Evolutionary conservation across 129 eudicot genomes (phyloP).

Genomic region (Apium graveolens): DNA sequence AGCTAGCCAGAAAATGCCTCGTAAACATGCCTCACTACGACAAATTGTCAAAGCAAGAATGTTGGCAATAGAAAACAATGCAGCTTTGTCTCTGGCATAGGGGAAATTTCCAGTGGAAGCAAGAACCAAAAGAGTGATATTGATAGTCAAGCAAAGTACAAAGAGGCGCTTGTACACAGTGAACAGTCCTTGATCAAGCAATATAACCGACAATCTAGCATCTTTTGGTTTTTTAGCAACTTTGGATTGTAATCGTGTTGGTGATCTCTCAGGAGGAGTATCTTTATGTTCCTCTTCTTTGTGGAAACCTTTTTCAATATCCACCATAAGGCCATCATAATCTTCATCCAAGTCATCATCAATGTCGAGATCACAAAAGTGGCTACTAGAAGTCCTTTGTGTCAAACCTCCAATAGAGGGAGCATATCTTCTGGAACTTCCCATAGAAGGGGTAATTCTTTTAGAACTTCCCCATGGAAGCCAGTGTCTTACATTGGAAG

Average conservation of each 20-base stretch:
- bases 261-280: constrained; percentile 2
- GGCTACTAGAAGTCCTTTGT: constrained; percentile 38
- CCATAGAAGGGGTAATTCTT: constrained; percentile 27
- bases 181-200: constrained; percentile 76
- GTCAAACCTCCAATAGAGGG: neutral
- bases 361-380: constrained; percentile 53
- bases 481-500: constrained; percentile 29
- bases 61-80: constrained; percentile 54
- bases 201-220: constrained; percentile 49
- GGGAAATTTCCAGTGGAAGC: constrained; percentile 45
- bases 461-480: constrained; percentile 45
- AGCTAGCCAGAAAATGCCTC: constrained; percentile 54
- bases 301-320: constrained; percentile 44
- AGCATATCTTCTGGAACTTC: constrained; percentile 28
- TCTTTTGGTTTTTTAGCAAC: constrained; percentile 25
- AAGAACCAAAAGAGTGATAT: constrained; percentile 39
- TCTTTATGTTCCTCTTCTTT: constrained; percentile 6
- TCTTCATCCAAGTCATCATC: constrained; percentile 8
- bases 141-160: constrained; percentile 38
- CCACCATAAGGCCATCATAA: constrained; percentile 24
- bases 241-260: neutral
- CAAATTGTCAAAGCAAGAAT: constrained; percentile 51
- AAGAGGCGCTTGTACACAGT: constrained; percentile 66
- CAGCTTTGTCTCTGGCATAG: constrained; percentile 46
- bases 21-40: constrained; percentile 60